Percentiles rank a stretch among this genome's conserved stretches.
Conservation (phyloP, 306 rosid genomes). For the Acacia crassicarpa region DNA sequence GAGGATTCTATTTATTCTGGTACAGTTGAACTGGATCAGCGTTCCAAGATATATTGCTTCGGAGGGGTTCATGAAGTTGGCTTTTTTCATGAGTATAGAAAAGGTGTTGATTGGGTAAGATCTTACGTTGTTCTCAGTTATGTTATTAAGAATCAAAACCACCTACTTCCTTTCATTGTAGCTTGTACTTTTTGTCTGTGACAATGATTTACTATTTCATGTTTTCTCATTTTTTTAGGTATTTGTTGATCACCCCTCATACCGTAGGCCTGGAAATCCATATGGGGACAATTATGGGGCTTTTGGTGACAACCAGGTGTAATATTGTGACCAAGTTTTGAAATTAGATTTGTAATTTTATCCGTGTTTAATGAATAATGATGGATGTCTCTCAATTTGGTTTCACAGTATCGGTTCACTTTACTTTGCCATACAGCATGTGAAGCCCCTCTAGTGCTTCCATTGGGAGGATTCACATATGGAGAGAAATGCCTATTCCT, state of each 20-base stretch:
- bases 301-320: constrained; percentile 85
- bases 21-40: constrained; percentile 42
- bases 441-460: constrained; percentile 92
- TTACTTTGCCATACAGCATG: constrained; percentile 92
- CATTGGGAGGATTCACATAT: constrained; percentile 77
- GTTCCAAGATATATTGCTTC: constrained; percentile 49
- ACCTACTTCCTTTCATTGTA: constrained; percentile 1
- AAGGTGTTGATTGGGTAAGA: constrained; percentile 89
- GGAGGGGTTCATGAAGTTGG: constrained; percentile 71
- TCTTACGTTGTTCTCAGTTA: neutral
- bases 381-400: constrained; percentile 52
- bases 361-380: constrained; percentile 34
- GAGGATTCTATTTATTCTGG: constrained; percentile 50
- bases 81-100: constrained; percentile 70
- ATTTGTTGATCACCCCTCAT: constrained; percentile 83
- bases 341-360: constrained; percentile 20
- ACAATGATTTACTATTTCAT: constrained; percentile 14
- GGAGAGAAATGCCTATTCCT: constrained; percentile 80
- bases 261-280: constrained; percentile 82
- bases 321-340: constrained; percentile 13
- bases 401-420: constrained; percentile 95
- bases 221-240: constrained; percentile 48
- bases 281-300: constrained; percentile 76
- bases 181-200: constrained; percentile 10
- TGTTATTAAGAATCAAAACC: constrained; percentile 4